Percentiles rank a stretch among this genome's conserved stretches.
These are phyloP conservation scores for Kuraishia ogatae DNA, from an alignment of 805 yeast genomes.

Conservation along the genomic window DNA sequence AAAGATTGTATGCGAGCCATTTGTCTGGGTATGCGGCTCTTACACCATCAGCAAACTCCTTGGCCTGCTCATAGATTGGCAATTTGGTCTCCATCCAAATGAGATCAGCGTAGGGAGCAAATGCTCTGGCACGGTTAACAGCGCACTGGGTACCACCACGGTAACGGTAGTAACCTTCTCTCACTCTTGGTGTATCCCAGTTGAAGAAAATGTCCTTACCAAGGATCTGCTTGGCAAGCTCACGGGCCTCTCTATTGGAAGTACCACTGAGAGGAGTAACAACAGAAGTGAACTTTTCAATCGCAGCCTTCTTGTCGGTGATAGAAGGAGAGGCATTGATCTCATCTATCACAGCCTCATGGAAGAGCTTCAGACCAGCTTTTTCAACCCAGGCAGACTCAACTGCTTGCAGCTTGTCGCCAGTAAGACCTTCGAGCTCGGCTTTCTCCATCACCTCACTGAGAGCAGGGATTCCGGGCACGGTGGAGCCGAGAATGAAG, in stretches of 20 bases:
- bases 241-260: conserved; percentile 74
- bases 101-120: conserved; percentile 89
- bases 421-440: conserved; percentile 64
- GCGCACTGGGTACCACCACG: conserved; percentile 97
- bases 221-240: conserved; percentile 61
- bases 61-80: conserved; percentile 90
- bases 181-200: conserved; percentile 92
- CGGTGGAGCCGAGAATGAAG: conserved; percentile 85
- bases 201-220: conserved; percentile 83
- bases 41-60: conserved; percentile 91
- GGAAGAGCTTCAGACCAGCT: conserved; percentile 83
- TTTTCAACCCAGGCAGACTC: conserved; percentile 76
- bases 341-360: conserved; percentile 83
- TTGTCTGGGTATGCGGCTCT: conserved; percentile 73
- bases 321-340: conserved; percentile 48
- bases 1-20: conserved; percentile 94
- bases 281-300: conserved; percentile 54
- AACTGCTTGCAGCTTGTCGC: conserved; percentile 58
- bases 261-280: conserved; percentile 70
- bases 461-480: conserved; percentile 68
- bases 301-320: conserved; percentile 52
- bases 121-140: conserved; percentile 91
- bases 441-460: conserved; percentile 76
- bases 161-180: conserved; percentile 97
- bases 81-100: conserved; percentile 98